phyloP scores from a whole-genome alignment of 2,329 filamentous ascomycete genomes.

The Beauveria sp. region DNA sequence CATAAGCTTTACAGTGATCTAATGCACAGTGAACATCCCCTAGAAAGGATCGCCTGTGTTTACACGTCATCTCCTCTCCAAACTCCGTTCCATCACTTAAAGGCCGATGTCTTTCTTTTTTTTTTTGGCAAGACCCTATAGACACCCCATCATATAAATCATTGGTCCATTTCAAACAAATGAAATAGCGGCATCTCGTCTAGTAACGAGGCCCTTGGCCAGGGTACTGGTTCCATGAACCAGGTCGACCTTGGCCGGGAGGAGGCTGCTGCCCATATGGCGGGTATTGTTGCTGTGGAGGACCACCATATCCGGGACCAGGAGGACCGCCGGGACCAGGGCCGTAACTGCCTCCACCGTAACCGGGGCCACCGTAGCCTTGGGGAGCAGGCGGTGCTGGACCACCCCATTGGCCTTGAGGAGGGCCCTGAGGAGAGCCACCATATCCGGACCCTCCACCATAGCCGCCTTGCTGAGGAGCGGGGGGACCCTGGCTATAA shows the following conservation, averaged over 20 bases:
- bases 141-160: not conserved
- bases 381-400: conserved; percentile 17
- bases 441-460: conserved; percentile 21
- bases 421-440: conserved; percentile 15
- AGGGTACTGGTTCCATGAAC: conserved; percentile 31
- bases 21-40: not conserved
- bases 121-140: not conserved
- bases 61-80: not conserved
- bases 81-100: not conserved
- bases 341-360: conserved; percentile 15
- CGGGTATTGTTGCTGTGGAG: conserved; percentile 18
- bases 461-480: conserved; percentile 21
- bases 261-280: conserved; percentile 19
- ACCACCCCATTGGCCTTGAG: conserved; percentile 14
- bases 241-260: conserved; percentile 17
- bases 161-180: not conserved
- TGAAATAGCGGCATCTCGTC: not conserved
- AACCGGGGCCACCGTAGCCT: conserved; percentile 18
- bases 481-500: conserved; percentile 23
- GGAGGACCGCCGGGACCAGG: conserved; percentile 9
- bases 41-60: not conserved
- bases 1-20: not conserved
- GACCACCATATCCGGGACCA: conserved; percentile 2
- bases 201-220: conserved; percentile 30
- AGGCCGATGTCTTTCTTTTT: too few species aligned